Conservation (phyloP, 768 basidiomycete genomes). For the Boletus patriciae region DNA sequence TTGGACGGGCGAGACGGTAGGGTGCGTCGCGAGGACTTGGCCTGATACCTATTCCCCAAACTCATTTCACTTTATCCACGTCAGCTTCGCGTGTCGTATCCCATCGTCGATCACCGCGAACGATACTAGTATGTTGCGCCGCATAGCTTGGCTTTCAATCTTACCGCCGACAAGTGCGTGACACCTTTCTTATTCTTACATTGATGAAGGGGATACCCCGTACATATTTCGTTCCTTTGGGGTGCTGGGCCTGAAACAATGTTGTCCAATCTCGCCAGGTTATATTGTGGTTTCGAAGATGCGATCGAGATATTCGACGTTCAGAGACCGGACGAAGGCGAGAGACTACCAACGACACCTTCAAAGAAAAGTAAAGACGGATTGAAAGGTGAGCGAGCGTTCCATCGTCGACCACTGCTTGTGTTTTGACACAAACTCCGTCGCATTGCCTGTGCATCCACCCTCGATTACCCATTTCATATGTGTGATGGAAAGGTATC, state of each 20-base stretch:
- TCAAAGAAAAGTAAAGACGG: constrained; percentile 81
- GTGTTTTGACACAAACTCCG: background rate
- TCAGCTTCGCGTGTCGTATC: constrained; percentile 90
- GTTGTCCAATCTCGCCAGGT: constrained; percentile 39
- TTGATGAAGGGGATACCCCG: background rate
- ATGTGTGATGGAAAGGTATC: constrained; percentile 76
- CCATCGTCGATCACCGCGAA: constrained; percentile 92
- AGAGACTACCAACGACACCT: constrained; percentile 65
- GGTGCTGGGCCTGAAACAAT: background rate
- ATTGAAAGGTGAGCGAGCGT: constrained; percentile 65
- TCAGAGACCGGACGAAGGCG: constrained; percentile 67
- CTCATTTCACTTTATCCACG: background rate
- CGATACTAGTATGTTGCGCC: constrained; percentile 88
- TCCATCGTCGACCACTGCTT: background rate
- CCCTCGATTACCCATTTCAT: too few relatives aligned
- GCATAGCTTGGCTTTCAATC: constrained; percentile 78
- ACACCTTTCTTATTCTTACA: background rate
- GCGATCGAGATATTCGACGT: constrained; percentile 87
- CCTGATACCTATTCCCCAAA: too few relatives aligned
- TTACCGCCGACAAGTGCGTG: constrained; percentile 58
- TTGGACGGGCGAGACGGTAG: constrained; percentile 76
- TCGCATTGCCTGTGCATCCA: background rate
- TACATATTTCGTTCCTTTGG: too few relatives aligned
- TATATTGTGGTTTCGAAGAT: constrained; percentile 86
- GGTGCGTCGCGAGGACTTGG: constrained; percentile 42